phyloP scores from a whole-genome alignment of 2,329 filamentous ascomycete genomes.

The Allantophomopsis lycopodina region DNA sequence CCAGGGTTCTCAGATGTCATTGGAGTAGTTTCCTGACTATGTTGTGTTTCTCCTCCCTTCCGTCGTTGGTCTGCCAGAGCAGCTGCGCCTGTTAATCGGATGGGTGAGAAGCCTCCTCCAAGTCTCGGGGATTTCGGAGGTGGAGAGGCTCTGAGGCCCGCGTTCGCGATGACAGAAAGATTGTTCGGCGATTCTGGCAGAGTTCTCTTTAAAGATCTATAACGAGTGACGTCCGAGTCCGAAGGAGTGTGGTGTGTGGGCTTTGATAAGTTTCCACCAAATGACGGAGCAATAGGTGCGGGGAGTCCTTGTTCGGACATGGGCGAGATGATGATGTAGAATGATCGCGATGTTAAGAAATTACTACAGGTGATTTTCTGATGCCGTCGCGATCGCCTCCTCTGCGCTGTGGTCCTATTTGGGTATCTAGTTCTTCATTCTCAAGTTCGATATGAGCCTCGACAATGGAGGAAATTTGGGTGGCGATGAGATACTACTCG shows the following conservation, averaged over 20 bases:
- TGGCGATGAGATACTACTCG: too few species aligned
- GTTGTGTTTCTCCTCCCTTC: slow-evolving; percentile 30
- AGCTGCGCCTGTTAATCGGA: slow-evolving; percentile 36
- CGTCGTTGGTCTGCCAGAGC: slow-evolving; percentile 39
- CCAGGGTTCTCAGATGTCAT: slow-evolving; percentile 37
- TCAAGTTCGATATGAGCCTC: too few species aligned
- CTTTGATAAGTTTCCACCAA: slow-evolving; percentile 10
- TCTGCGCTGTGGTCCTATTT: too few species aligned
- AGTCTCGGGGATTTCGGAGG: slow-evolving; percentile 17
- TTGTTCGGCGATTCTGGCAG: slow-evolving; percentile 11
- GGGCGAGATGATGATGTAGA: too few species aligned
- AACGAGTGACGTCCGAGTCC: slow-evolving; percentile 9
- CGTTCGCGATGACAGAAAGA: slow-evolving; percentile 13
- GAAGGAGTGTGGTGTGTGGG: slow-evolving; percentile 3
- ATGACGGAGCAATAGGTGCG: slow-evolving; percentile 9
- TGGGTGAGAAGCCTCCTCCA: slow-evolving; percentile 17
- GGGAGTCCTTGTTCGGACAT: slow-evolving; percentile 12
- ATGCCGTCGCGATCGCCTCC: too few species aligned
- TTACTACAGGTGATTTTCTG: too few species aligned
- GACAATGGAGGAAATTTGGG: too few species aligned
- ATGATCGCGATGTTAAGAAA: too few species aligned
- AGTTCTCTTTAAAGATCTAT: slow-evolving; percentile 16
- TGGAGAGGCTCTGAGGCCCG: slow-evolving; percentile 13
- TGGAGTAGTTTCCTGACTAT: slow-evolving; percentile 20
- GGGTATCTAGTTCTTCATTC: too few species aligned